Evolutionary conservation across 257 asterid genomes (phyloP), one percentile per base, ranked within the genome.

Genomic region (Ocimum tenuiflorum): DNA sequence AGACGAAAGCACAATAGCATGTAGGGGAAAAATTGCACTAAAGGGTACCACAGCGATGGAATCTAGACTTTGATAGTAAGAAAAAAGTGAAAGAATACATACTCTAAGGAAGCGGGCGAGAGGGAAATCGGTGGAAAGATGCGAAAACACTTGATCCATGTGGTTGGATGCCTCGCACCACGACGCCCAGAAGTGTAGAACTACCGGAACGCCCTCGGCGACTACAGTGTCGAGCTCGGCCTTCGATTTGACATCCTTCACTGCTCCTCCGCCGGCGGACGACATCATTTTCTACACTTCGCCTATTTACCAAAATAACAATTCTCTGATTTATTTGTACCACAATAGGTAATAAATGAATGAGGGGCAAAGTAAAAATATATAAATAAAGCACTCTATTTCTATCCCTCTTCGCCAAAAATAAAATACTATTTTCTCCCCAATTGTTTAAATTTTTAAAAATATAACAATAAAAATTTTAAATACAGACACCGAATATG

Each of bases 81-180:
- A 49, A 14, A 38, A 13, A 50, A 9, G 4, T 4, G 24, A 52
- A 7, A 10, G 31, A 51, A 49, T 11, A 53, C 17, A 43, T 80
- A 94, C 99, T 81, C 95, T 82, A 12, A 88, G 79, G 80, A 94
- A 94, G 64, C 79, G 91, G 24, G 91, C 90, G 81, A 86, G 96
- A 9, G 97, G 97, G 77, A 88, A 88, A 86, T 94, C 99, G 65
- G 85, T 85, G 53, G 97, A 82, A 68, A 94, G 96, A 52, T 86
- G 97, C 51, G 95, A 80, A 80, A 94, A 94, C 56, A 94, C 95
- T 86, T 90, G 91, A 78, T 90, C 99, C 99, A 94, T 94, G 79
- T 94, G 97, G 85, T 90, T 94, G 33, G 99, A 94, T 29, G 97
- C 95, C 52, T 90, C 99, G 68, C 99, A 94, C 99, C 99, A 94